phyloP scores from a whole-genome alignment of 2,329 filamentous ascomycete genomes.

The Tolypocladium cylindrosporum region DNA sequence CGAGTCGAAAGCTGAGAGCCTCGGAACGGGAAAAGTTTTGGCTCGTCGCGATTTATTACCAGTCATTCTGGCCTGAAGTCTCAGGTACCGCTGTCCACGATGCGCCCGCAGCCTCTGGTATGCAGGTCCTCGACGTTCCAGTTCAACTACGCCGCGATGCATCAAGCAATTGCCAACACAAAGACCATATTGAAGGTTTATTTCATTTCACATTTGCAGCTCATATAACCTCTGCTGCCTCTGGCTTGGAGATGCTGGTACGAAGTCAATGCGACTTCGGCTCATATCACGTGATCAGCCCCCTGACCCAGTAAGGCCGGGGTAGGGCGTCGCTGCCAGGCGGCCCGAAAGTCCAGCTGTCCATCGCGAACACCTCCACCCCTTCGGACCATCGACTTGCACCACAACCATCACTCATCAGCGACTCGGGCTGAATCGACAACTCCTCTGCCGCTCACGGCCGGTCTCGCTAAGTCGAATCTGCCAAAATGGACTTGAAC shows the following conservation, averaged over 20 bases:
- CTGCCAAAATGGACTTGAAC: slow-evolving; percentile 67
- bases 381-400: background rate
- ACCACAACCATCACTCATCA: background rate
- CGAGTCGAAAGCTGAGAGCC: background rate
- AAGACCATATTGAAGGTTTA: too few species aligned
- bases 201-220: too few species aligned
- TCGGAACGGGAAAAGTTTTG: slow-evolving; percentile 19
- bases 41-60: slow-evolving; percentile 1
- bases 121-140: background rate
- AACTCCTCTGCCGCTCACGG: background rate
- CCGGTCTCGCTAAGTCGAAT: background rate
- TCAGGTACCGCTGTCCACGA: slow-evolving; percentile 14
- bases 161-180: background rate
- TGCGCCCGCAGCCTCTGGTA: background rate
- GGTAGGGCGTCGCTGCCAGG: background rate
- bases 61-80: slow-evolving; percentile 21
- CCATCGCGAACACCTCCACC: slow-evolving; percentile 4
- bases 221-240: background rate
- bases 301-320: background rate
- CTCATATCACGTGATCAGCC: background rate
- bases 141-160: too few species aligned
- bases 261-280: background rate
- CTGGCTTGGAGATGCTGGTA: background rate
- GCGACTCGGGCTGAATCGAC: background rate
- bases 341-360: slow-evolving; percentile 16